These are phyloP conservation scores for Sanghuangporus baumii DNA, from an alignment of 1,284 basidiomycete species.

Conservation along the genomic window DNA sequence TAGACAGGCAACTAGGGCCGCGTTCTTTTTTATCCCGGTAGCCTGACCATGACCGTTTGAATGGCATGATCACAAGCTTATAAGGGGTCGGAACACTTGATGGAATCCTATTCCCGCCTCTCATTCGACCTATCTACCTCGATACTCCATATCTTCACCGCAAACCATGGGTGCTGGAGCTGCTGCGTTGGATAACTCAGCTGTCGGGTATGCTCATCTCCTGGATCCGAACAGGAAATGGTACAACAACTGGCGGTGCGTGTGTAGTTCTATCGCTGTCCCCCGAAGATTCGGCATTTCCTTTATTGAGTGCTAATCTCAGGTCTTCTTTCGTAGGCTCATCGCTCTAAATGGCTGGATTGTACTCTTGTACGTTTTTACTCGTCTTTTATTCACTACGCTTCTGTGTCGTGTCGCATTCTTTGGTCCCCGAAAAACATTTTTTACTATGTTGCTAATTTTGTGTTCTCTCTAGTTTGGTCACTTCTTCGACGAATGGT, in stretches of 20 bases:
- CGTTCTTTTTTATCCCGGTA: not conserved
- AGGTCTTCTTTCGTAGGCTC: constrained; percentile 9
- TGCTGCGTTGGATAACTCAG: not conserved
- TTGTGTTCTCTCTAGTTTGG: constrained; percentile 12
- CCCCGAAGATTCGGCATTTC: constrained; percentile 5
- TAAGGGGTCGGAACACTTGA: not conserved
- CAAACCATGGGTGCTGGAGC: constrained; percentile 14
- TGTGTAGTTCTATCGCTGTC: not conserved
- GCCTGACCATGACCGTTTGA: not conserved
- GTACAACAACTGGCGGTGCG: constrained; percentile 17
- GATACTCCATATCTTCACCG: not conserved
- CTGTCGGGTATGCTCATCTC: constrained; percentile 13
- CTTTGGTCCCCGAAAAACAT: not conserved
- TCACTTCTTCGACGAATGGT: constrained; percentile 26
- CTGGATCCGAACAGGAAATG: constrained; percentile 18
- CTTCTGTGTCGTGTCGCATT: not conserved
- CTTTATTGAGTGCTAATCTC: constrained; percentile 5
- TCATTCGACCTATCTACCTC: not conserved
- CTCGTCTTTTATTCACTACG: not conserved
- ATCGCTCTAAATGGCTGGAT: constrained; percentile 21
- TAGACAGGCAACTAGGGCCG: not conserved
- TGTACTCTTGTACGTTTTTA: constrained; percentile 17
- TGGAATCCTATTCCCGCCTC: not conserved
- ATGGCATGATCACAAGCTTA: not conserved
- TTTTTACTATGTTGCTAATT: constrained; percentile 1